Evolutionary conservation across 768 basidiomycete species (phyloP), one percentile per base, ranked within the genome.

Genomic region (Rossbeevera mucosa): DNA sequence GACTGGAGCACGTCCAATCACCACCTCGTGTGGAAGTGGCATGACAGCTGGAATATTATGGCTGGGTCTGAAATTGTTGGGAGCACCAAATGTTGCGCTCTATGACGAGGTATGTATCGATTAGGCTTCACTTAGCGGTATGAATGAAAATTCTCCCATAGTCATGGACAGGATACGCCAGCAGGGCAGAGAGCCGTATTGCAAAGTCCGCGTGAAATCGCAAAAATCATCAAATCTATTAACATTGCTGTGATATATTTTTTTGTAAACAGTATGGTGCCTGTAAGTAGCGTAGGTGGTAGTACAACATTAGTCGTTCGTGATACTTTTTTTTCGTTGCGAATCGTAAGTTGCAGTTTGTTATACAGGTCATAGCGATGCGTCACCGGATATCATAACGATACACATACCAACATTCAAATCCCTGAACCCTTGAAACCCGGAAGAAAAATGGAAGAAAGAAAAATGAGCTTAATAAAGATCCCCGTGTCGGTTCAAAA

Each of bases 11-110:
- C 74, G 78, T 47, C 64, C 74, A 20, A 80, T 94, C 26, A 78
- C 85, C 5, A 82, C 88, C 12, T 87, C 78, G 53, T 99, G 95
- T 72, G 95, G 95, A 47, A 95, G 91, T 64, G 95, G 95, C 41
- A 97, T 99, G 95, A 96, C 94, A n/a, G 95, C 95, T 11, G 91
- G 81, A 3, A 76, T 97, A 13, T 76, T 97, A 6, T 97, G 96
- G 94, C 76, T 97, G 52, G 94, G 91, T n/a, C 74, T 96, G 56
- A 81, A 88, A 66, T 62, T 88, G 31, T 61, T 93, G 43, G 84
- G 82, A 13, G 80, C 80, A 5, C 68, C 79, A 48, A 72, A 74
- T 21, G 73, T 87, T 36, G 80, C 79, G n/a, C 68, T 98, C 11
- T 99, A 98, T 64, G 96, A 99, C 59, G 96, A 99, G 82, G 94